Evolutionary conservation across 202 grass and related monocot species (phyloP), one percentile per base, ranked within the genome.

Genomic region (Panicum virgatum): DNA sequence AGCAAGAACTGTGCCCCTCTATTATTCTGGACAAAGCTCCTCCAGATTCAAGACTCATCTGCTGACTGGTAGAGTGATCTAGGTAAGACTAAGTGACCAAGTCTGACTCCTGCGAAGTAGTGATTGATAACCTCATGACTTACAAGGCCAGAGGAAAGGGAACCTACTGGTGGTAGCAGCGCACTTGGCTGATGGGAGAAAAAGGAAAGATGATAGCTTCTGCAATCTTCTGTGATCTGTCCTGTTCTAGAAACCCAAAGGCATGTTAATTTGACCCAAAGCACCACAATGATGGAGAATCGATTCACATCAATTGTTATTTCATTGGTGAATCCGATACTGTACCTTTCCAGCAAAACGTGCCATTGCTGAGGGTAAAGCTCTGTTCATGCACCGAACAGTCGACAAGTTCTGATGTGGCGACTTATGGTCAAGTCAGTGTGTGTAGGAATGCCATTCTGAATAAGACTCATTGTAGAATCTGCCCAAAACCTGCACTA

Each of bases 21-120:
- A 48, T 78, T 48, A 78, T 78, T 88, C 86, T 56, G 53, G 26
- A 22, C 36, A 34, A 43, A 43, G 46, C 42, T 79, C 3, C 5
- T 30, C 32, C 34, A 56, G 23, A 32, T 22, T 71, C 63, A 7
- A 26, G 54, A 82, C 65, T 45, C 62, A 37, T 75, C 39, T 51
- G 69, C 53, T 82, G 56, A 83, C 73, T 56, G 5, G n/a, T 11
- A n/a, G 36, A 57, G 4, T 82, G 65, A 83, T 66, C 47, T 68
- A 48, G 45, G 82, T 26, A 71, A 75, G 62, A 36, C 70, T 43
- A 66, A 53, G 26, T 20, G 44, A 71, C 40, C 13, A 16, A 9
- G 14, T 82, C 85, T 37, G 44, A 25, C 80, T 66, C 32, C 42
- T 59, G 3, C 34, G 43, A 70, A 30, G 14, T 30, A 39, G 45